Base-by-base conservation (phyloP, 257 asterid genomes). In the Nicotiana benthamiana region DNA sequence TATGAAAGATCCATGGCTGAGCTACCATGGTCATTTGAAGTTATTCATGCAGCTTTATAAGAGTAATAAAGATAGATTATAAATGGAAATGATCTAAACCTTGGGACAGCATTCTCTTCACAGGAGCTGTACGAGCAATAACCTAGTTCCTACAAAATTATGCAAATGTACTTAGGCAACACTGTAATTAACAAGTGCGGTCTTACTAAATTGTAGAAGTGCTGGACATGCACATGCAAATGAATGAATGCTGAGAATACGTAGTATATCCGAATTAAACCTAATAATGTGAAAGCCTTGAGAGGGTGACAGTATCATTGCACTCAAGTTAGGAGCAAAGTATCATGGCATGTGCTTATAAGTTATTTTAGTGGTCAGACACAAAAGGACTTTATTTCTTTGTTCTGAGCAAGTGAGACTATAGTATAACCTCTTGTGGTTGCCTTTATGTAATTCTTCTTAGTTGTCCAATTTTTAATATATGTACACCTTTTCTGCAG, bases 401-500 rank as follows among this genome's bases (percentile, higher is more conserved):
- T 48, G 61, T 48, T 24, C 61, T 48, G 40, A 74, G 78, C 24
- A 24, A 74, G 61, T 74, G 61, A 46, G 16, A 48, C 26, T 48
- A 72, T 72, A 13, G 40, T 48, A 48, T 46, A 12, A 24, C 65
- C 65, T 27, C 75, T 80, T 79, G 53, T 20, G 24, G 24, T 26
- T 53, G 26, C 61, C 20, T 13, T 17, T n/a, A 40, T 59, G 20
- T 77, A 53, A 12, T 81, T 18, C 75, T 65, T 28, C 20, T 66
- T 28, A 24, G 22, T 15, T 24, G 6, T 15, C 26, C 68, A 22
- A 22, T 22, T 60, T 30, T 15, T 32, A 77, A 79, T 11, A 18
- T 79, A 61, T 57, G 84, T 65, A 74, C 27, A 53, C 53, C 56
- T 77, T 36, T 24, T 46, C 13, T 86, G 83, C 97, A 96, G 99